Conservation (phyloP, 2,329 filamentous ascomycete genomes). For the Trichoderma atroviride region DNA sequence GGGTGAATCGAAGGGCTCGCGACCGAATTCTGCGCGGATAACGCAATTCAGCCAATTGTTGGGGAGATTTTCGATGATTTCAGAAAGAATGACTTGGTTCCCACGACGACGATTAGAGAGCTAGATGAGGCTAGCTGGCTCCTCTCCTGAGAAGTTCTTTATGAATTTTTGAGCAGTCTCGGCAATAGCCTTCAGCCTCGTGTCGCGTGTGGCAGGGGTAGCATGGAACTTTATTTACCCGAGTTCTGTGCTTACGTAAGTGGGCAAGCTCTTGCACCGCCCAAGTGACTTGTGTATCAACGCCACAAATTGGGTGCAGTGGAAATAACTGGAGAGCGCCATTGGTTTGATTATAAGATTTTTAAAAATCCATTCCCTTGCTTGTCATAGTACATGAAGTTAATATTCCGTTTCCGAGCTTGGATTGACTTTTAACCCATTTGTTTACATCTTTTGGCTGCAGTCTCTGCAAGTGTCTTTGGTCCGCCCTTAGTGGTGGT, state of each 20-base stretch:
- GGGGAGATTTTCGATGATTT: neutral
- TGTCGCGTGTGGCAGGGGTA: conserved; percentile 27
- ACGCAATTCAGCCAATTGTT: conserved; percentile 6
- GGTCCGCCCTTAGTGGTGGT: neutral
- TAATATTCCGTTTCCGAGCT: neutral
- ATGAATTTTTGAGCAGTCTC: conserved; percentile 25
- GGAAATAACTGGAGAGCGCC: neutral
- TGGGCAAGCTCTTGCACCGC: neutral
- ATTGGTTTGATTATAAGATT: neutral
- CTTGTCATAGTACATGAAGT: neutral
- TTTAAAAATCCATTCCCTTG: neutral
- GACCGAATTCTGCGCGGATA: conserved; percentile 19
- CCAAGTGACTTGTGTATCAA: neutral
- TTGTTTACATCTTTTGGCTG: neutral
- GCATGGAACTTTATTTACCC: conserved; percentile 15
- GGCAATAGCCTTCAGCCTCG: conserved; percentile 27
- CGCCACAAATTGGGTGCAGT: neutral
- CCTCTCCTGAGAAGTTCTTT: conserved; percentile 21
- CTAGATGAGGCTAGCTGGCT: conserved; percentile 16
- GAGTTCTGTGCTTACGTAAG: neutral
- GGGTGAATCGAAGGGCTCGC: conserved; percentile 13
- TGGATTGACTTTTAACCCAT: neutral
- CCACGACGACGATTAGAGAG: neutral
- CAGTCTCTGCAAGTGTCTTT: neutral
- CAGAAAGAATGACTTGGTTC: neutral